Evolutionary conservation across 2,329 filamentous ascomycete genomes (phyloP).

Genomic region (Aspergillus awamori): DNA sequence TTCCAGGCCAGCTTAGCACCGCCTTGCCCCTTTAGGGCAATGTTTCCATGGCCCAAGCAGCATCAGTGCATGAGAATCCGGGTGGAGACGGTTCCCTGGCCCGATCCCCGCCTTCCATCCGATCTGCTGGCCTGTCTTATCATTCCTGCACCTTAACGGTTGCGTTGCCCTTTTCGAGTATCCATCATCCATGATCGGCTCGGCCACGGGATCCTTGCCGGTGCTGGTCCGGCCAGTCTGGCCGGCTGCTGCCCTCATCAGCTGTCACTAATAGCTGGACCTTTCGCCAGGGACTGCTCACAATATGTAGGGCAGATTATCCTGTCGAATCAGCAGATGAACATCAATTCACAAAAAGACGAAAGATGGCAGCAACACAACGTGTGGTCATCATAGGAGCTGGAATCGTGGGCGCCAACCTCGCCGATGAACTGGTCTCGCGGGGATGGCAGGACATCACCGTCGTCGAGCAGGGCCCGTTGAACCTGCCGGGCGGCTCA

Average conservation of each 20-base stretch:
- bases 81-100: too few species aligned
- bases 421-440: slow-evolving; percentile 65
- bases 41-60: too few species aligned
- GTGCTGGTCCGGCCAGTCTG: background rate
- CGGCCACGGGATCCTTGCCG: background rate
- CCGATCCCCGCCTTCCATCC: too few species aligned
- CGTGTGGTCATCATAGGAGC: slow-evolving; percentile 64
- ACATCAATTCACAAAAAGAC: too few species aligned
- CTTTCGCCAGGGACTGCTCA: too few species aligned
- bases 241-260: background rate
- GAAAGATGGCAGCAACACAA: slow-evolving; percentile 27
- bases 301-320: background rate
- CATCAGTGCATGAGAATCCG: too few species aligned
- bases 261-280: background rate
- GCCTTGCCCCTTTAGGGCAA: too few species aligned
- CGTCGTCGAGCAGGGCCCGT: slow-evolving; percentile 65
- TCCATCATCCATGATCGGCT: background rate
- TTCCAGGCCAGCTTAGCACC: too few species aligned
- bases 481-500: slow-evolving; percentile 65
- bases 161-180: too few species aligned
- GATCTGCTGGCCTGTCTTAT: too few species aligned
- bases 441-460: slow-evolving; percentile 67
- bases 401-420: slow-evolving; percentile 65
- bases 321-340: background rate
- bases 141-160: too few species aligned